Conservation (phyloP, 257 asterid species). For the Solanum sejunctum region DNA sequence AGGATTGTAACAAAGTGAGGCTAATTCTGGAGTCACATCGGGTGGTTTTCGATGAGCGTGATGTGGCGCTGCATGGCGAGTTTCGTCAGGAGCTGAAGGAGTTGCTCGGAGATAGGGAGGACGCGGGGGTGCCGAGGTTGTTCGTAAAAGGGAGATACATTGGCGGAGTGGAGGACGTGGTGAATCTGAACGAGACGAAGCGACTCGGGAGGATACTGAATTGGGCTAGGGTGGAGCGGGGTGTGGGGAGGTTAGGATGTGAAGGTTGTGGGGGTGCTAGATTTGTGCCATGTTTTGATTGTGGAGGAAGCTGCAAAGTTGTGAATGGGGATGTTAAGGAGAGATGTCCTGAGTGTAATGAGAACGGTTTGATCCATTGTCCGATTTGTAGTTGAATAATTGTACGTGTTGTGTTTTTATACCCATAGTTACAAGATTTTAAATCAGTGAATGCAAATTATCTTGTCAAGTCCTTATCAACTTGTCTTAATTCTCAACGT, state of each 20-base stretch:
- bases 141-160: conserved; percentile 87
- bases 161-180: conserved; percentile 79
- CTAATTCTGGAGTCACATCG: conserved; percentile 55
- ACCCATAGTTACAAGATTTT: background rate
- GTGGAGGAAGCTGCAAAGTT: conserved; percentile 80
- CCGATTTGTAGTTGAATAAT: conserved; percentile 17
- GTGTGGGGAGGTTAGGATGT: conserved; percentile 68
- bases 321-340: conserved; percentile 27
- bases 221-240: conserved; percentile 83
- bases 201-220: conserved; percentile 56
- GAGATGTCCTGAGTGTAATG: conserved; percentile 28
- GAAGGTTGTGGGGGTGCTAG: conserved; percentile 88
- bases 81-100: conserved; percentile 48
- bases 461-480: background rate
- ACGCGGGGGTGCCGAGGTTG: conserved; percentile 52
- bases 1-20: conserved; percentile 59
- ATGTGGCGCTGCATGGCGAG: conserved; percentile 63
- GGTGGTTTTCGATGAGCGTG: conserved; percentile 80
- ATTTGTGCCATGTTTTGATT: conserved; percentile 73
- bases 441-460: too few relatives aligned
- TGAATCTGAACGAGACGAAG: conserved; percentile 56
- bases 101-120: conserved; percentile 44
- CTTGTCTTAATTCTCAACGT: background rate
- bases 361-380: conserved; percentile 30
- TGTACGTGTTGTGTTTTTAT: background rate